Evolutionary conservation across 2,329 filamentous ascomycete genomes (phyloP), one percentile per base, ranked within the genome.

Genomic region (Phialemoniopsis sp.): DNA sequence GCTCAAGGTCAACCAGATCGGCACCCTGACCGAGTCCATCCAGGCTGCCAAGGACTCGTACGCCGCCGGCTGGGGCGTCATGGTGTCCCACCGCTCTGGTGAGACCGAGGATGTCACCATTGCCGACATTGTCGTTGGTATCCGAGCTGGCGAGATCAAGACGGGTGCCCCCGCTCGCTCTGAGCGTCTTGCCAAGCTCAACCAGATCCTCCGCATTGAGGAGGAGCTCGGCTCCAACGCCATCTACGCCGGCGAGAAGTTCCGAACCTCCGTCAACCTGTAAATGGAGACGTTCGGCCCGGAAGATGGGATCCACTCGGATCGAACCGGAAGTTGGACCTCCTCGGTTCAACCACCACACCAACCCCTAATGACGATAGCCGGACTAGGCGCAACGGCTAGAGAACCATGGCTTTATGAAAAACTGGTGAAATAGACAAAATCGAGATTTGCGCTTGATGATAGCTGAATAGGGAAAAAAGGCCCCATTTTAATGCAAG

Each of bases 91-190:
- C 80, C 86, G 93, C 58, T 98, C 93, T 48, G 93, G 93, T 67
- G 93, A 98, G 86, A 98, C 93, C 45, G 93, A 97, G 76, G 93
- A 98, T 75, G 93, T 98, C 58, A 98, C 93, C 70, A 98, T 98
- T 66, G 85, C 93, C 55, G 93, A 98, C 66, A 93, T 98, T 55
- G 89, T 90, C 51, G 93, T 98, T 56, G 93, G 93, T 76, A 87
- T 98, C 63, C 88, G 93, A 58, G 76, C 90, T 58, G 93, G 93
- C 54, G 89, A 98, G 80, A 97, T 98, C 82, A 96, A 96, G 88
- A 95, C 90, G 52, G 90, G 90, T 80, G 91, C 91, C 48, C 93
- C 93, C 56, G 87, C 86, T 64, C 86, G 93, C 62, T 96, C 91
- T 56, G 93, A 98, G 82, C 90, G 93, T 78, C 81, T 97, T 55